Base-by-base conservation (phyloP, 2,329 filamentous ascomycete species). In the Cytospora chrysosperma region DNA sequence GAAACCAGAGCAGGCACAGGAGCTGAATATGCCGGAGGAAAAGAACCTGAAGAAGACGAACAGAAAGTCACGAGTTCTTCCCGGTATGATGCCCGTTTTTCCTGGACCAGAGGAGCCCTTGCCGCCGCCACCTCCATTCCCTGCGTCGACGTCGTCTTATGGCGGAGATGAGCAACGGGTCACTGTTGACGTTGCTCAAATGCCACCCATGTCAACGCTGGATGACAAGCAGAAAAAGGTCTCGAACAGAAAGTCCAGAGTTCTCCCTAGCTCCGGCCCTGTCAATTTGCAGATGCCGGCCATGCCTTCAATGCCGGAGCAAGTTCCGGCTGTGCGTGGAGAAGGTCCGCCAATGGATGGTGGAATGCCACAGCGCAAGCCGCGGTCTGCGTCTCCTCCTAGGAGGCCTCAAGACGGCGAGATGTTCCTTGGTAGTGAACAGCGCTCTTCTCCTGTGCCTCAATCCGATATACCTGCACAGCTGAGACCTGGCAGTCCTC, bases 241-340 rank as follows among this genome's bases (percentile, higher is more conserved):
- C 21, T 52, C 51, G 37, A 61, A 61, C 28, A 50, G 59, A 30
- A 61, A 55, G 15, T 61, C 59, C 17, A 52, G 30, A 4, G 54
- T 61, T n/a, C 53, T 47, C 24, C 43, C 53, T 12, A 51, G 58
- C n/a, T 49, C 47, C n/a, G 58, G 37, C 15, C 58, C 51, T 49
- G 7, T 30, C 3, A 37, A 55, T 21, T 8, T 55, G 5, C 59
- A 55, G 13, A 61, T 61, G 59, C 51, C 51, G 15, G 51, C 59
- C 9, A 53, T 55, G 17, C 51, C 51, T n/a, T 19, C n/a, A 21
- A 30, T 61, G 58, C 51, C 58, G 7, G 37, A 61, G 50, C 58
- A 60, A 15, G n/a, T n/a, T 54, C 10, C 51, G 2, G n/a, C 13
- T 24, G n/a, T 40, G 17, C 37, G 4, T n/a, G 19, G 19, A 32